A percentile compares a stretch with the other conserved stretches of the same genome.
Evolutionary conservation across 225 moss, liverwort and hornwort genomes (phyloP).

Genomic region (Straminergon stramineum): DNA sequence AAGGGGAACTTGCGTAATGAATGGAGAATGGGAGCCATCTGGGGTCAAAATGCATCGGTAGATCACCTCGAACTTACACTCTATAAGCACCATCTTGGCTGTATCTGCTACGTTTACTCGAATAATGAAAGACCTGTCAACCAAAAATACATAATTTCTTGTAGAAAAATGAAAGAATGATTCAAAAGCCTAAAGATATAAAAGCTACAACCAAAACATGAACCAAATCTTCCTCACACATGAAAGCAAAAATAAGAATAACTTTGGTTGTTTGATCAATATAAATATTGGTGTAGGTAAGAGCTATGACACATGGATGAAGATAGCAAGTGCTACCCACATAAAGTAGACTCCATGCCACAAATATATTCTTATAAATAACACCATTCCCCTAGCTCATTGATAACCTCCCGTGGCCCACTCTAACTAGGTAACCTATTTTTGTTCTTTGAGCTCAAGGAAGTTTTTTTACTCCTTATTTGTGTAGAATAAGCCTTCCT

Average conservation of each 20-base stretch:
- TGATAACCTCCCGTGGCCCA: background rate
- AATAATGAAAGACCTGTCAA: slow-evolving; percentile 35
- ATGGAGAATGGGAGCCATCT: slow-evolving; percentile 23
- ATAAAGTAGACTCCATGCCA: background rate
- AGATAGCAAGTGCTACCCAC: background rate
- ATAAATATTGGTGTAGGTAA: too few species aligned
- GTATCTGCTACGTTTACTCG: slow-evolving; percentile 52
- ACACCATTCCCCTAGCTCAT: rapidly evolving
- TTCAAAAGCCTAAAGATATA: background rate
- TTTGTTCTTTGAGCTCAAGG: background rate
- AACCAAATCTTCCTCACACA: background rate
- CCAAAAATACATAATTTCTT: background rate
- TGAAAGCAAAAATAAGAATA: too few species aligned
- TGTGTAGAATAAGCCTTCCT: background rate
- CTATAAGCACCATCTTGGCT: slow-evolving; percentile 37
- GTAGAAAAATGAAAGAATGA: background rate
- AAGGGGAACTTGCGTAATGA: slow-evolving; percentile 19
- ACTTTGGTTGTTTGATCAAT: too few species aligned
- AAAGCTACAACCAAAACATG: background rate
- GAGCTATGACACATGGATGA: background rate
- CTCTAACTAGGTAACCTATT: rapidly evolving
- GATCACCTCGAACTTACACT: slow-evolving; percentile 59
- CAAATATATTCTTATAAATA: background rate
- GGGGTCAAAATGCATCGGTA: slow-evolving; percentile 30
- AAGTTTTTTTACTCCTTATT: background rate